Evolutionary conservation across 2,329 filamentous ascomycete species (phyloP), one percentile per base, ranked within the genome.

Genomic region (Diaporthe batatas): DNA sequence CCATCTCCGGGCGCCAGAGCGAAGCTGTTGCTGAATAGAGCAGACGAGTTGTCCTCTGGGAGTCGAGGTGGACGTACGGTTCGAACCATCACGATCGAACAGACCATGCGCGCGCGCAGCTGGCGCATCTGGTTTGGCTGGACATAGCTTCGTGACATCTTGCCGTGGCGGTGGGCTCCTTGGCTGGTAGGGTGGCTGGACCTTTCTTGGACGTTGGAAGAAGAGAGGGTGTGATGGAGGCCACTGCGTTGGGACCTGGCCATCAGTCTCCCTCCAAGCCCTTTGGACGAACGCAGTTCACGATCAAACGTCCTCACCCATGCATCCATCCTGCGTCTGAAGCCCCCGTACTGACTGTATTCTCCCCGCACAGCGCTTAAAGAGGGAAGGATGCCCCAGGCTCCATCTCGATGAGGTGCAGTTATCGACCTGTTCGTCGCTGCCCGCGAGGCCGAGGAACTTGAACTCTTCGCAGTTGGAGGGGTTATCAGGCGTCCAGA

Each of bases 351-450:
- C n/a, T n/a, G n/a, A n/a, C n/a, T n/a, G n/a, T n/a, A n/a, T n/a
- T n/a, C n/a, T n/a, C n/a, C n/a, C n/a, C n/a, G n/a, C n/a, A n/a
- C n/a, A n/a, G n/a, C n/a, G n/a, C n/a, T n/a, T n/a, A n/a, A n/a
- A n/a, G n/a, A n/a, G n/a, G n/a, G n/a, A n/a, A n/a, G n/a, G n/a
- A n/a, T n/a, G n/a, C n/a, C n/a, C n/a, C n/a, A n/a, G n/a, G n/a
- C n/a, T n/a, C n/a, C n/a, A n/a, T n/a, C n/a, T n/a, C n/a, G 96
- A 94, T 18, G 94, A 98, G 25, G 96, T 99, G 89, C 95, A 98
- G 84, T 95, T 94, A 80, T 94, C 91, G 79, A 98, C 93, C 75
- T 91, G 89, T 74, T 99, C 96, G 77, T 89, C 86, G 76, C 92
- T 93, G 81, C 92, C 91, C 76, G 90, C 89, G 74, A 98, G 92